Percentiles rank a stretch among this genome's conserved stretches.
Conservation (phyloP, 768 basidiomycete genomes). For the Bullera alba region DNA sequence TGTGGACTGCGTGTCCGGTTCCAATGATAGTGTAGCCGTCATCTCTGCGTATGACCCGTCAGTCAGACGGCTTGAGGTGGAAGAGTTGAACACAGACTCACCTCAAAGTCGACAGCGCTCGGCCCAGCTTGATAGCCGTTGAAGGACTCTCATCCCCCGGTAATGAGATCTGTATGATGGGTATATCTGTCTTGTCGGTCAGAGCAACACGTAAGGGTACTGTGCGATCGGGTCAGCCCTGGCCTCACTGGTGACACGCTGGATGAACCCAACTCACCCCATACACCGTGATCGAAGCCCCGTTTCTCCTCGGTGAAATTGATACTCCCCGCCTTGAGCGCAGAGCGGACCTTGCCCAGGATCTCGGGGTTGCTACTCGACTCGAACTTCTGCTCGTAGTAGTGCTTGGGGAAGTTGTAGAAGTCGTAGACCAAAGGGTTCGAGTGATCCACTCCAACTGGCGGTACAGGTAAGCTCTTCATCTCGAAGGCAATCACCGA, state of each 20-base stretch:
- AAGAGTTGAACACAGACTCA: slow-evolving; percentile 3
- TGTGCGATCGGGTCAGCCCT: background rate
- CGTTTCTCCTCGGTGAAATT: slow-evolving; percentile 11
- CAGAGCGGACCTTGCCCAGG: slow-evolving; percentile 10
- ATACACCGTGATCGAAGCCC: slow-evolving; percentile 41
- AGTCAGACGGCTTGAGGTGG: background rate
- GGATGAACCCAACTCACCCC: slow-evolving; percentile 18
- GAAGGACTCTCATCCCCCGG: slow-evolving; percentile 20
- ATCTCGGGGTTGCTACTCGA: slow-evolving; percentile 8
- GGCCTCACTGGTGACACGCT: too few species aligned
- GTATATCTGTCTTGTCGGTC: slow-evolving; percentile 14
- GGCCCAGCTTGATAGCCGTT: slow-evolving; percentile 28
- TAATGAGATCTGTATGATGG: slow-evolving; percentile 35
- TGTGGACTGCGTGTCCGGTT: slow-evolving; percentile 40
- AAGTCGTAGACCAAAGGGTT: slow-evolving; percentile 43
- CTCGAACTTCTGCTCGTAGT: slow-evolving; percentile 28
- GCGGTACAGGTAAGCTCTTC: background rate
- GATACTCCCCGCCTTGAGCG: slow-evolving; percentile 12
- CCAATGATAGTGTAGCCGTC: slow-evolving; percentile 37
- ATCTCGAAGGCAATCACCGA: background rate
- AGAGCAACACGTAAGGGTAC: slow-evolving; percentile 32
- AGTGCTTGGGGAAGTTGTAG: slow-evolving; percentile 36
- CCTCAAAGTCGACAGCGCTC: slow-evolving; percentile 22
- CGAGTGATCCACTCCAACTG: slow-evolving; percentile 29
- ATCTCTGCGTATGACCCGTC: slow-evolving; percentile 7